Conservation (phyloP, 2,329 filamentous ascomycete genomes). For the Trichoderma polysporum region DNA sequence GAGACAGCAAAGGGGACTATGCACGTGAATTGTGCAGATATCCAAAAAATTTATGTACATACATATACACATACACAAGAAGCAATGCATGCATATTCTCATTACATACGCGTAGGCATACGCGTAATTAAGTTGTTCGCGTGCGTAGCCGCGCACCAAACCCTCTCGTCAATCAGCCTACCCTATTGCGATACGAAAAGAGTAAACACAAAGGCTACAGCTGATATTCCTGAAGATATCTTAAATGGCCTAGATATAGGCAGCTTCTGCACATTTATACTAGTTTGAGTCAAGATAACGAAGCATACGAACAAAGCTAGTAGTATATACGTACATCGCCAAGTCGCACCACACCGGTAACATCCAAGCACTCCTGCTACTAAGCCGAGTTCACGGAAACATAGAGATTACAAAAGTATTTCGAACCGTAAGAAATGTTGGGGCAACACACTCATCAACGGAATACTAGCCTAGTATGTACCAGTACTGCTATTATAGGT, state of each 20-base stretch:
- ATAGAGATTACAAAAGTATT: neutral
- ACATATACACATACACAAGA: too few species aligned
- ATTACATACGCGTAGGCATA: neutral
- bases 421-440: neutral
- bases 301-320: neutral
- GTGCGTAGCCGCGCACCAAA: neutral
- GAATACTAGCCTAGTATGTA: too few species aligned
- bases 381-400: neutral
- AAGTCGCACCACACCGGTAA: neutral
- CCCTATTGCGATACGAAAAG: neutral
- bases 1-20: too few species aligned
- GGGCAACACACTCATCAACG: neutral
- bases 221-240: neutral
- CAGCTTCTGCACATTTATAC: neutral
- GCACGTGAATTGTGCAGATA: too few species aligned
- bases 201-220: neutral
- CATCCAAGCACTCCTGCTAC: neutral
- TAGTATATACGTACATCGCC: neutral
- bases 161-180: neutral
- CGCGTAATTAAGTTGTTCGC: neutral
- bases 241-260: too few species aligned
- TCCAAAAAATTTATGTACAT: too few species aligned
- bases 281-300: neutral
- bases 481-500: too few species aligned
- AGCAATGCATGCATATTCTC: too few species aligned